Evolutionary conservation across 2,329 filamentous ascomycete genomes (phyloP).

Genomic region (Remersonia thermophila): DNA sequence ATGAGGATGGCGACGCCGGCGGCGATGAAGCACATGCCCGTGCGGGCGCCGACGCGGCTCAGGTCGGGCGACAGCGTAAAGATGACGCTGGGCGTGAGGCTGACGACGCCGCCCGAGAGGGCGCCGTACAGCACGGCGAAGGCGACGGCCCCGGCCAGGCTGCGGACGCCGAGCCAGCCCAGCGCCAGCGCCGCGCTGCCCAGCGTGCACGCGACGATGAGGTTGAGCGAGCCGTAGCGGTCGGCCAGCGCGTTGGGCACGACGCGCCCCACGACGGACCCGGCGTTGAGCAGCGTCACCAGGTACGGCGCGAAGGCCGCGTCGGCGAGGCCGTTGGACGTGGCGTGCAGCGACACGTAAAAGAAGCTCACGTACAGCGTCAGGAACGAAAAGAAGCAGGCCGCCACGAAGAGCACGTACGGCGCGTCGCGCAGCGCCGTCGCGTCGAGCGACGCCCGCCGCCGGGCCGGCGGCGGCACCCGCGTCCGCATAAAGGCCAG

Average conservation of each 20-base stretch:
- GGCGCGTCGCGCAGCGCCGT: slow-evolving; percentile 26
- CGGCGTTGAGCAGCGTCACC: slow-evolving; percentile 31
- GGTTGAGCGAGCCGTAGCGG: slow-evolving; percentile 28
- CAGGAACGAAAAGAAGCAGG: slow-evolving; percentile 29
- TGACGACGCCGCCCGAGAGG: slow-evolving; percentile 33
- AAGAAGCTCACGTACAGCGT: slow-evolving; percentile 37
- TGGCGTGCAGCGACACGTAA: slow-evolving; percentile 32
- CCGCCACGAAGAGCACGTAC: slow-evolving; percentile 27
- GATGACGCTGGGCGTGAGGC: slow-evolving; percentile 30
- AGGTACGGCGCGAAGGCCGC: slow-evolving; percentile 28
- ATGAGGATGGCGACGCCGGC: slow-evolving; percentile 38
- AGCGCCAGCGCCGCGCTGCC: slow-evolving; percentile 26
- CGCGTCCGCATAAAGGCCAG: slow-evolving; percentile 28
- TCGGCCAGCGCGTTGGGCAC: slow-evolving; percentile 34
- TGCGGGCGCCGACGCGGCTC: slow-evolving; percentile 26
- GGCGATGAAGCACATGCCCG: slow-evolving; percentile 29
- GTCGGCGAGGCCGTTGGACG: slow-evolving; percentile 27
- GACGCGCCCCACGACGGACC: slow-evolving; percentile 33
- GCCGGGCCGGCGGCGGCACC: slow-evolving; percentile 19
- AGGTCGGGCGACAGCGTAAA: slow-evolving; percentile 26
- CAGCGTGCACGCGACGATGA: slow-evolving; percentile 23
- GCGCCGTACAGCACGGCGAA: slow-evolving; percentile 34
- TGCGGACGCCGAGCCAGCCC: slow-evolving; percentile 27
- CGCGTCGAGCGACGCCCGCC: slow-evolving; percentile 24
- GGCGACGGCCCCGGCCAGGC: slow-evolving; percentile 25